Evolutionary conservation across 495 filamentous ascomycete species (phyloP), one percentile per base, ranked within the genome.

Genomic region (Neurospora sp.): DNA sequence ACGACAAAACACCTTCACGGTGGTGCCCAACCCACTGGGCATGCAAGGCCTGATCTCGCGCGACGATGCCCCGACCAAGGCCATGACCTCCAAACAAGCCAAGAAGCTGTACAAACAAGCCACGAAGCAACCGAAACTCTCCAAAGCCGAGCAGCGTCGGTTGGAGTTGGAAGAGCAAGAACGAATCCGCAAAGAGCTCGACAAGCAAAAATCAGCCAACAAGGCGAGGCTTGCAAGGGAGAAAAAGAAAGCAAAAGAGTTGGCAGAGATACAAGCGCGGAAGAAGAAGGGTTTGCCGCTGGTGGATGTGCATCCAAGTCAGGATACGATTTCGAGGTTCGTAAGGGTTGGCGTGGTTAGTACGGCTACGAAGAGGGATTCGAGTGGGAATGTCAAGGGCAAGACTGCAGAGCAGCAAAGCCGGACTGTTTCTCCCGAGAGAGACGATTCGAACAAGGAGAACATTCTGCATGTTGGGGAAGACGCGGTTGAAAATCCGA

Each of bases 51-150:
- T 76, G 40, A 48, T 79, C 27, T 68, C 69, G 4, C 76, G 76
- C 1, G 48, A 73, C 11, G 76, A 31, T 11, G 14, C 37, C 2
- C 35, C 69, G 20, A 1, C 61, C 3, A 1, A 6, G 20, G 80
- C 83, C 10, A 86, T 85, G 84, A 86, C 84, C 27, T 80, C 81
- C 0, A 85, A 84, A 41, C 81, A 85, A 71, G 81, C 79, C 12
- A 79, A 82, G 76, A 84, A 85, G 61, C 73, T 77, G 11, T 83
- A 84, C 70, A 72, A 73, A 5, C 73, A 82, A 44, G 69, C 74
- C 0, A 85, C 76, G 35, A 75, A 76, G 40, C 77, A 71, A 10
- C 48, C 82, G 4, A 80, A 79, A 44, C 61, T 85, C 37, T 81
- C 82, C 70, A 82, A 80, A 71, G 80, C 77, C 48, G 84, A 86